Percentiles rank a stretch among this genome's conserved stretches.
phyloP scores from a whole-genome alignment of 306 rosid genomes.

The Lathyrus tuberosus region DNA sequence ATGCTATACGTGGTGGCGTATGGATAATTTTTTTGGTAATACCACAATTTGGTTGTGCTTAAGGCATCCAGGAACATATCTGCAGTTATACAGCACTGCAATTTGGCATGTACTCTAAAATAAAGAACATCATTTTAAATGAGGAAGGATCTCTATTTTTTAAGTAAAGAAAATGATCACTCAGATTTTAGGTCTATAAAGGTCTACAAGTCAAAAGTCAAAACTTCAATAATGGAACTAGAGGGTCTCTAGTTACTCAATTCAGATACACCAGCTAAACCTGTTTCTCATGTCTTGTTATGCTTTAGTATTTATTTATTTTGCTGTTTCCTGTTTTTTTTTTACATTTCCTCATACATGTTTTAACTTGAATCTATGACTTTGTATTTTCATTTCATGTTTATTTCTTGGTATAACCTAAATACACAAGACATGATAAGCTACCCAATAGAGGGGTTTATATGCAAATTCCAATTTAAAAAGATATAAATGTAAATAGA shows the following conservation, averaged over 20 bases:
- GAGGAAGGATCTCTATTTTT: background rate
- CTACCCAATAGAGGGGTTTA: background rate
- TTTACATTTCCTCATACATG: background rate
- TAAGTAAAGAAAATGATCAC: background rate
- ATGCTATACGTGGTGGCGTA: conserved; percentile 40
- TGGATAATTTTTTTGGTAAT: conserved; percentile 38
- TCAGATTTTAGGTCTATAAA: background rate
- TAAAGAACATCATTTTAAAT: conserved; percentile 32
- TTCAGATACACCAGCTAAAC: background rate
- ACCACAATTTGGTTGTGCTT: conserved; percentile 48
- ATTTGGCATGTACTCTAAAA: conserved; percentile 42
- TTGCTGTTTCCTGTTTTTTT: background rate
- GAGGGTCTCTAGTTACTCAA: background rate
- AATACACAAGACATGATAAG: no score
- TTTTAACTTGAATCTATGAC: no score
- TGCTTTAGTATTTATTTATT: background rate
- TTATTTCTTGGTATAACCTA: no score
- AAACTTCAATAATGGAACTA: background rate
- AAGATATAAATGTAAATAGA: background rate
- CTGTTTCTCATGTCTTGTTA: background rate
- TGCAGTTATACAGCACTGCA: conserved; percentile 35
- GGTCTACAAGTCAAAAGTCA: background rate
- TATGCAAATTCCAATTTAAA: no score
- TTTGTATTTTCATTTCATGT: no score
- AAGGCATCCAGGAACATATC: conserved; percentile 38